A percentile compares a stretch with the other conserved stretches of the same genome.
Evolutionary conservation across 1,284 basidiomycete genomes (phyloP).

Genomic region (Ganoderma lingzhi): DNA sequence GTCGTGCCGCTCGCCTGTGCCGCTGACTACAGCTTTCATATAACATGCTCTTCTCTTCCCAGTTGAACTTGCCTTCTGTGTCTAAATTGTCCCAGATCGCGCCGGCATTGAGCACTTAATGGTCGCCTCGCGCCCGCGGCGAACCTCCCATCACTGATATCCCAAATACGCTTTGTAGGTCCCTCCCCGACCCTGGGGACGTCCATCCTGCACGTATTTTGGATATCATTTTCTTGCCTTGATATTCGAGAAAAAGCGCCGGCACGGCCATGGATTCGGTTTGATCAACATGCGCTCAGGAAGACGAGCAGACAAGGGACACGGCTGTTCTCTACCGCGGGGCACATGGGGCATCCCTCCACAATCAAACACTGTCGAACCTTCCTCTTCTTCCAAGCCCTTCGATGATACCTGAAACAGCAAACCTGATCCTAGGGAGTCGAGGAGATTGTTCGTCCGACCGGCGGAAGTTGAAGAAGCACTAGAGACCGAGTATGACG

Average conservation of each 20-base stretch:
- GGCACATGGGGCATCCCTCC: background rate
- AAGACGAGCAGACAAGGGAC: background rate
- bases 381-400: background rate
- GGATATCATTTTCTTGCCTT: background rate
- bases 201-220: background rate
- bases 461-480: background rate
- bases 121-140: no score
- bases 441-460: background rate
- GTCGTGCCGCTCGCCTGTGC: no score
- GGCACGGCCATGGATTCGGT: background rate
- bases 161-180: no score
- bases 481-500: no score
- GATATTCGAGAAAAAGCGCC: background rate
- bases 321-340: background rate
- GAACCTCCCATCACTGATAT: no score
- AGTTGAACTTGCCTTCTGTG: no score
- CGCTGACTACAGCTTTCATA: background rate
- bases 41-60: background rate
- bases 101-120: no score
- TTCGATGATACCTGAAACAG: background rate
- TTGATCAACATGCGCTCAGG: background rate
- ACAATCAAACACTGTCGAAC: background rate
- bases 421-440: background rate
- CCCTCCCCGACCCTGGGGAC: no score
- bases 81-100: no score